These are phyloP conservation scores for Mycena citricolor DNA, from an alignment of 1,284 basidiomycete species.

Conservation along the genomic window DNA sequence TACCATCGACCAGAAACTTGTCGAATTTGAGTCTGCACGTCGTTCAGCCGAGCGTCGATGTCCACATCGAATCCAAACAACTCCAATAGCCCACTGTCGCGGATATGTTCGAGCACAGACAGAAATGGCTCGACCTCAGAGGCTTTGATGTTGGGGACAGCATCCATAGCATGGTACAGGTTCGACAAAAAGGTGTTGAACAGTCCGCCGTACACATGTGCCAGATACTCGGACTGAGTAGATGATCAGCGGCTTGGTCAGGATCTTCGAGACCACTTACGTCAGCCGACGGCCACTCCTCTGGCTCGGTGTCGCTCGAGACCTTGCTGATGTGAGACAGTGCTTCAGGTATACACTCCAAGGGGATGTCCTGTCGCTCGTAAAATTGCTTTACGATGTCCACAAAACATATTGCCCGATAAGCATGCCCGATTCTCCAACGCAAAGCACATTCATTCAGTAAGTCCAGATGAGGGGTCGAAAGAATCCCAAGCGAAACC, in stretches of 20 bases:
- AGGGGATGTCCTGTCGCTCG: slow-evolving; percentile 86
- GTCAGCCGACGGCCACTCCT: slow-evolving; percentile 81
- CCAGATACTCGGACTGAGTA: slow-evolving; percentile 60
- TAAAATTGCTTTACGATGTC: slow-evolving; percentile 87
- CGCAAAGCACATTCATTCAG: slow-evolving; percentile 85
- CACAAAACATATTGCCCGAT: slow-evolving; percentile 80
- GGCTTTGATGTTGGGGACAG: slow-evolving; percentile 68
- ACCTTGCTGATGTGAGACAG: slow-evolving; percentile 72
- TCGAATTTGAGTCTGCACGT: slow-evolving; percentile 70
- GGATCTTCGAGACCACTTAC: slow-evolving; percentile 46
- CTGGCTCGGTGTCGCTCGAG: slow-evolving; percentile 67
- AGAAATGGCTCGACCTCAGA: slow-evolving; percentile 66
- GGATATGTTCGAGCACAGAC: slow-evolving; percentile 69
- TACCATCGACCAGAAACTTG: slow-evolving; percentile 71
- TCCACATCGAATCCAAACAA: slow-evolving; percentile 59
- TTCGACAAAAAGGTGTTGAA: slow-evolving; percentile 86
- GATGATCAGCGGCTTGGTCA: slow-evolving; percentile 5
- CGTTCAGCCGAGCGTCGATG: slow-evolving; percentile 59
- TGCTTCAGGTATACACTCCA: slow-evolving; percentile 94
- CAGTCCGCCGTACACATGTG: slow-evolving; percentile 66
- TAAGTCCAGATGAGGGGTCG: slow-evolving; percentile 75
- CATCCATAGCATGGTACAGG: slow-evolving; percentile 84
- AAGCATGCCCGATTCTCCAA: slow-evolving; percentile 86
- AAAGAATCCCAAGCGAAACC: slow-evolving; percentile 93
- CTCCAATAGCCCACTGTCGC: slow-evolving; percentile 65